phyloP scores from a whole-genome alignment of 2,329 filamentous ascomycete genomes.

The Aspergillus proliferans region DNA sequence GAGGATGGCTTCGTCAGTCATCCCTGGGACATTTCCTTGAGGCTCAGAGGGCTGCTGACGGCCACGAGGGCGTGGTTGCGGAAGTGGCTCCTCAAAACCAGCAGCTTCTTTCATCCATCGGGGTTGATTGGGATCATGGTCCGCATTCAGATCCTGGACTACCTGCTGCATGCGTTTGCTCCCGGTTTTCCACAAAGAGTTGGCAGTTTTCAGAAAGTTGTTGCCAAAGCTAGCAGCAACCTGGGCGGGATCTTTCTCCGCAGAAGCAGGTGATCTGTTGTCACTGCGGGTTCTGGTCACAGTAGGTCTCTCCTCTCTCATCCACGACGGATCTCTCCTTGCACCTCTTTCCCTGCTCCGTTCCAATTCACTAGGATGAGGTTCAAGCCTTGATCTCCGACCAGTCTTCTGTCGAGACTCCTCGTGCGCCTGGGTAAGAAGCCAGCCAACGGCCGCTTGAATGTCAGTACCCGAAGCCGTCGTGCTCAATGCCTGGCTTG shows the following conservation, averaged over 20 bases:
- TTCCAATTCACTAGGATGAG: conserved; percentile 12
- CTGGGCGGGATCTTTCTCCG: conserved; percentile 70
- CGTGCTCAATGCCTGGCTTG: conserved; percentile 70
- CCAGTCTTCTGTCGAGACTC: conserved; percentile 67
- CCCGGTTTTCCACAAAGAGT: conserved; percentile 88
- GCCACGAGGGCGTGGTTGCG: conserved; percentile 11
- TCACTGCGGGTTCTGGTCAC: conserved; percentile 20
- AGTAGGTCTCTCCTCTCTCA: conserved; percentile 46
- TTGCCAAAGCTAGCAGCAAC: conserved; percentile 75
- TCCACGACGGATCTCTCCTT: conserved; percentile 53
- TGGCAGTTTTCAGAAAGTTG: conserved; percentile 86
- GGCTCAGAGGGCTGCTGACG: conserved; percentile 15
- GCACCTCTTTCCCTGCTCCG: conserved; percentile 18
- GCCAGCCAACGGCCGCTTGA: conserved; percentile 79
- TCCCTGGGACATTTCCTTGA: conserved; percentile 13
- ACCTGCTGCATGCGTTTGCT: conserved; percentile 91
- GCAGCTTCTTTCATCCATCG: conserved; percentile 86
- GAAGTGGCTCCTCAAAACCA: conserved; percentile 16
- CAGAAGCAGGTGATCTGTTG: conserved; percentile 36
- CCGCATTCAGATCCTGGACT: conserved; percentile 73
- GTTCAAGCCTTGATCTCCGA: conserved; percentile 18
- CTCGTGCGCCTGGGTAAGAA: conserved; percentile 84
- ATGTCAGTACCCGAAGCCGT: conserved; percentile 75
- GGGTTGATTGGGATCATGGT: conserved; percentile 72
- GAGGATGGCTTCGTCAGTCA: conserved; percentile 55